phyloP scores from a whole-genome alignment of 306 rosid species.

The Hippophae gyantsensis region DNA sequence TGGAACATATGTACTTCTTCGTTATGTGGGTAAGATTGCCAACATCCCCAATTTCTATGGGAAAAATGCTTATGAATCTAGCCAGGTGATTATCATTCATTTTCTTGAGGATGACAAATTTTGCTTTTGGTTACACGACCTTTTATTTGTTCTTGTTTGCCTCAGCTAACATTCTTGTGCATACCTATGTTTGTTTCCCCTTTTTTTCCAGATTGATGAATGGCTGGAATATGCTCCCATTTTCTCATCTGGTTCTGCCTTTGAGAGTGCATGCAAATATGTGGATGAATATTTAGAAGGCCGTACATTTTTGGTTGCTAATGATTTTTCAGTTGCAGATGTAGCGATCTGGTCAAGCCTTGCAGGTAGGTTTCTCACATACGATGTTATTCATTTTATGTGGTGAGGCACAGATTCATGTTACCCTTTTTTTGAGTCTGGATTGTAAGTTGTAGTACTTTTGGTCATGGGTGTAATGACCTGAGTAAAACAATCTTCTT shows the following conservation, averaged over 20 bases:
- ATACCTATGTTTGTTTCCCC: conserved; percentile 3
- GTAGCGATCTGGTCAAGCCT: conserved; percentile 79
- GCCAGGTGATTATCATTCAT: conserved; percentile 44
- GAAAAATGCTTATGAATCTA: conserved; percentile 43
- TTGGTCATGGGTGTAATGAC: too few relatives aligned
- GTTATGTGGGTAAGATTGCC: conserved; percentile 49
- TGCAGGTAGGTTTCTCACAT: conserved; percentile 41
- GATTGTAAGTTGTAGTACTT: too few relatives aligned
- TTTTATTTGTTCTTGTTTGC: background rate
- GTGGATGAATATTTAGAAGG: conserved; percentile 56
- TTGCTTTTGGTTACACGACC: background rate
- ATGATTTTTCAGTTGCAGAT: conserved; percentile 68
- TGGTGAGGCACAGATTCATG: too few relatives aligned
- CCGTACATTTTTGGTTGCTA: conserved; percentile 48
- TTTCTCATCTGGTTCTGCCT: conserved; percentile 66
- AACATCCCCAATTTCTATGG: conserved; percentile 56
- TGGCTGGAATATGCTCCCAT: conserved; percentile 73
- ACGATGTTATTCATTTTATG: too few relatives aligned
- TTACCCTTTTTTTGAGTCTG: too few relatives aligned
- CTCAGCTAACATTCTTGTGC: background rate
- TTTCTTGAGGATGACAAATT: background rate
- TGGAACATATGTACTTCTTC: conserved; percentile 57
- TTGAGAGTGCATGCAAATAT: conserved; percentile 71
- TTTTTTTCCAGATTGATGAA: conserved; percentile 49
- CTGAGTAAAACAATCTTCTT: too few relatives aligned